These are phyloP conservation scores for Boletus calvinii DNA, from an alignment of 1,284 basidiomycete species.

Conservation along the genomic window DNA sequence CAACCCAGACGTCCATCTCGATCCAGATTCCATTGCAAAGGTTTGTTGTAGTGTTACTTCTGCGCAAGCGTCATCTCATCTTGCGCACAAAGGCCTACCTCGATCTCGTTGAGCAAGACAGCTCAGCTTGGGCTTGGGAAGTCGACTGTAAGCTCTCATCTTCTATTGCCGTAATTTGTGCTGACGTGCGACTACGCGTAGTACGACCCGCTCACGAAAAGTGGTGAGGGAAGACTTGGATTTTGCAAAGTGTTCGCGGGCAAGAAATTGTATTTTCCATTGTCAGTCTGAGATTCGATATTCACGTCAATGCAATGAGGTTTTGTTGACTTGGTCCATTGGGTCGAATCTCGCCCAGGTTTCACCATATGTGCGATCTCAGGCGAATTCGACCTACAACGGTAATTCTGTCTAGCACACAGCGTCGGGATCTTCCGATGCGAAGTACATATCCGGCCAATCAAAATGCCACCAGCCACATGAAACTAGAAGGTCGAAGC, in stretches of 20 bases:
- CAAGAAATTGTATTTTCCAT: background rate
- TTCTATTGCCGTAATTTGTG: background rate
- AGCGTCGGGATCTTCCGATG: no score
- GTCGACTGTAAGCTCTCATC: slow-evolving; percentile 51
- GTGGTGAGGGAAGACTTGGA: slow-evolving; percentile 28
- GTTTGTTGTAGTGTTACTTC: slow-evolving; percentile 22
- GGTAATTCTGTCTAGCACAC: no score
- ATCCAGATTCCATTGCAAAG: slow-evolving; percentile 65
- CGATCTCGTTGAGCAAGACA: slow-evolving; percentile 57
- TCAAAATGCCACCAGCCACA: background rate
- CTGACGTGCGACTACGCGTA: slow-evolving; percentile 14
- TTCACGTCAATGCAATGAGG: background rate
- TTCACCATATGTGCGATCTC: background rate
- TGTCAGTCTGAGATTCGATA: background rate
- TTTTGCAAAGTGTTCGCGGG: background rate
- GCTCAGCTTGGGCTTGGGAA: slow-evolving; percentile 69
- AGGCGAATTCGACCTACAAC: no score
- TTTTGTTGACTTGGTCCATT: background rate
- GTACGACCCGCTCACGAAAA: slow-evolving; percentile 47
- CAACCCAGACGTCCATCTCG: slow-evolving; percentile 49
- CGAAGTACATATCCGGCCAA: no score
- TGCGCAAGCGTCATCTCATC: slow-evolving; percentile 23
- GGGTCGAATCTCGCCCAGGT: background rate
- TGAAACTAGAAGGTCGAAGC: background rate
- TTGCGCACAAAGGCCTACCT: slow-evolving; percentile 45